Percentiles rank a stretch among this genome's conserved stretches.
These are phyloP conservation scores for Penicillium sp. DNA, from an alignment of 2,329 filamentous ascomycete species.

Conservation along the genomic window DNA sequence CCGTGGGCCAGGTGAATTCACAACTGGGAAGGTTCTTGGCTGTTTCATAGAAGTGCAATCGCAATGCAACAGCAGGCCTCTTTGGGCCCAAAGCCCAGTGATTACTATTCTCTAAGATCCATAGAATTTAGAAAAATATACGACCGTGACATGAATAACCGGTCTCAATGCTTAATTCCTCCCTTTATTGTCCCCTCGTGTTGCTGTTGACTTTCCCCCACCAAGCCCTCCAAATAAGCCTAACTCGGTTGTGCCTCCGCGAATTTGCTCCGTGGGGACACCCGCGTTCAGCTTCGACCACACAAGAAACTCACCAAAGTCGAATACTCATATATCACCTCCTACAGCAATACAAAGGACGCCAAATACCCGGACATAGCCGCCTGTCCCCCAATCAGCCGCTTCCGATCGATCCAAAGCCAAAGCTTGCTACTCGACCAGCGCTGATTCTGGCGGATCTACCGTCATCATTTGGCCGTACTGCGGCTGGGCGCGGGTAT, in stretches of 20 bases:
- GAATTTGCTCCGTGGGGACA: background rate
- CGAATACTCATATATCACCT: background rate
- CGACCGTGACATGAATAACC: background rate
- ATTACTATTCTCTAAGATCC: background rate
- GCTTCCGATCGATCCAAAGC: background rate
- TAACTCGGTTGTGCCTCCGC: background rate
- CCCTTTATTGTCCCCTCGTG: background rate
- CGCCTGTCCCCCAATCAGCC: background rate
- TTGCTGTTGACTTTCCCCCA: background rate
- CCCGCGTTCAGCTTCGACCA: background rate
- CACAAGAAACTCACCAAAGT: background rate
- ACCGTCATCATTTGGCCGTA: conserved; percentile 15
- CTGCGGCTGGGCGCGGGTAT: conserved; percentile 29
- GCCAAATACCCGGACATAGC: conserved; percentile 10
- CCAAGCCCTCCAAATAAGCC: conserved; percentile 1
- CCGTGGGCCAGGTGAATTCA: background rate
- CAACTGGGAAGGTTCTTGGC: background rate
- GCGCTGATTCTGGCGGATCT: background rate
- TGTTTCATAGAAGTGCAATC: background rate
- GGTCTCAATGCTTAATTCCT: background rate
- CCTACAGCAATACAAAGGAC: background rate
- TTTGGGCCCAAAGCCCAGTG: background rate
- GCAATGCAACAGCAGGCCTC: background rate
- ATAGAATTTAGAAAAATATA: background rate
- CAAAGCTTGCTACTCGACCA: background rate